phyloP scores from a whole-genome alignment of 1,284 basidiomycete species.

The Peniophora sp. region DNA sequence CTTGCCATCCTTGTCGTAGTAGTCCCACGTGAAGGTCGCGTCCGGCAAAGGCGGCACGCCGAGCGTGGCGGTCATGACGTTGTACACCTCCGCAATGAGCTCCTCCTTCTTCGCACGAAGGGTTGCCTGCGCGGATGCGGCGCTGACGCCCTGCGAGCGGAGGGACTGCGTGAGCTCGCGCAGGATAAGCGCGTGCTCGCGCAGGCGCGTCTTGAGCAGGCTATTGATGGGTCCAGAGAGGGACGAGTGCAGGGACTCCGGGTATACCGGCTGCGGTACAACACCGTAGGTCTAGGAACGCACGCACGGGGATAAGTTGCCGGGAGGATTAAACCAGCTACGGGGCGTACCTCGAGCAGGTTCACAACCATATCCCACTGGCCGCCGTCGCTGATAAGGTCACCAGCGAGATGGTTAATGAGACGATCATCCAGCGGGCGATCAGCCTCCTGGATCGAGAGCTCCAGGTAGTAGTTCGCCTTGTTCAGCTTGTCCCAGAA shows the following conservation, averaged over 20 bases:
- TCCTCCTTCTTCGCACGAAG: constrained; percentile 78
- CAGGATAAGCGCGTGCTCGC: constrained; percentile 83
- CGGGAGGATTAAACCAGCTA: not conserved
- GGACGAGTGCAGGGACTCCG: constrained; percentile 82
- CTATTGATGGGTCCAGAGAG: constrained; percentile 67
- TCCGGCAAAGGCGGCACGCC: constrained; percentile 76
- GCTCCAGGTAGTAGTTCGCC: constrained; percentile 90
- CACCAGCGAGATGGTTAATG: constrained; percentile 66
- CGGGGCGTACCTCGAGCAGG: constrained; percentile 50
- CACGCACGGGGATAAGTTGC: not conserved
- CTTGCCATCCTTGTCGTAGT: constrained; percentile 78
- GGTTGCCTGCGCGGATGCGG: constrained; percentile 35
- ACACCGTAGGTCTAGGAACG: constrained; percentile 64
- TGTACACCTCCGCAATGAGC: constrained; percentile 81
- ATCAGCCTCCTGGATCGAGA: constrained; percentile 77
- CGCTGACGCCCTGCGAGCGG: constrained; percentile 30
- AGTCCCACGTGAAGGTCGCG: constrained; percentile 80
- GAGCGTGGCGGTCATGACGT: constrained; percentile 79
- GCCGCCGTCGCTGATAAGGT: constrained; percentile 87
- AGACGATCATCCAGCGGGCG: constrained; percentile 79
- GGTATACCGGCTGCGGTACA: constrained; percentile 76
- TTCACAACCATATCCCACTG: constrained; percentile 96
- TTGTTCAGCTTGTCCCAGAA: constrained; percentile 97
- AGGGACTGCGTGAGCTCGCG: constrained; percentile 54
- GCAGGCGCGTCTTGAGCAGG: constrained; percentile 83